Base-by-base conservation (phyloP, 75 land plant species). In the Chamaecyparis obtusa region DNA sequence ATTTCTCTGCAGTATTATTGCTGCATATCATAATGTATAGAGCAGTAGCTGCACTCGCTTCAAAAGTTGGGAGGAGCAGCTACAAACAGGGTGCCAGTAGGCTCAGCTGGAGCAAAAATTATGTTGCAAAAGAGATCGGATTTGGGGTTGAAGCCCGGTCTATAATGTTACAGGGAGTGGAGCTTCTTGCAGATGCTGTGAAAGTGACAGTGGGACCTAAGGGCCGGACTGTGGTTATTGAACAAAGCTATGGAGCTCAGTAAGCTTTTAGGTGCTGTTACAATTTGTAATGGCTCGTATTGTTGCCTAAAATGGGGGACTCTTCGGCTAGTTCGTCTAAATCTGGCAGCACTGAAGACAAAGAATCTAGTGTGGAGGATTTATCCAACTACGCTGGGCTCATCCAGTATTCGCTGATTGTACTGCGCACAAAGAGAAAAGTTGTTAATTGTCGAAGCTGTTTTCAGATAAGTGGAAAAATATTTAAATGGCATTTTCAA, bases 131-230 rank as follows among this genome's bases (percentile, higher is more conserved):
- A 89, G 95, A 96, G 15, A 96, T 96, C 84, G 93, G 69, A 86
- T 97, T 94, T 86, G 99, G 99, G 13, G 94, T 96, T 71, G 95
- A 97, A 48, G 96, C 98, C 27, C 91, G 98, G 15, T 93, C 93
- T 24, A 87, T 90, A 86, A 96, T 97, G 98, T 94, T 97, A 30
- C 95, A 90, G 87, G 99, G 99, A 76, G 97, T 97, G 54, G 98
- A 97, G 83, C 95, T 96, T 46, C 93, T 97, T 69, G 96, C 99
- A 39, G 99, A 97, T 93, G 95, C 94, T 86, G 99, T 96, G 19
- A 93, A 89, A 87, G 97, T 97, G 33, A 97, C 99, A 9, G 96
- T 97, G 98, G 96, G 96, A 9, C 99, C 99, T 2, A 94, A 96
- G 94, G 98, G 98, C 9, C 94, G 96, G 13, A 95, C 90, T 91